A percentile compares a stretch with the other conserved stretches of the same genome.
Conservation (phyloP, 495 filamentous ascomycete genomes). For the Annulohypoxylon nitens region DNA sequence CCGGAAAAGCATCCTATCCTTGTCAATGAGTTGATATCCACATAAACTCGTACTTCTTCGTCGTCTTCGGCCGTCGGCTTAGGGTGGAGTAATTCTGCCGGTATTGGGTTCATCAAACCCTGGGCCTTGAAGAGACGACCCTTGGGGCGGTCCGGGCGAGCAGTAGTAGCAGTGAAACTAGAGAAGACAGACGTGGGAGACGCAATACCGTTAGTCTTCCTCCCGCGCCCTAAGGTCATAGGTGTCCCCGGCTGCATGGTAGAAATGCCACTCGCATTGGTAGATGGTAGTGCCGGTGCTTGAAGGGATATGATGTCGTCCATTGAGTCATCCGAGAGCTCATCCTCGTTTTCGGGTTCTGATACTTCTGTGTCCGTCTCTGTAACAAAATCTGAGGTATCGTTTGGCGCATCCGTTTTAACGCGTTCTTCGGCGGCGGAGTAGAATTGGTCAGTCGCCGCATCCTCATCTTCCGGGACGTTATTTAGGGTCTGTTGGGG, state of each 20-base stretch:
- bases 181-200: conserved; percentile 90
- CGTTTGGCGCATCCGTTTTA: conserved; percentile 56
- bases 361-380: conserved; percentile 72
- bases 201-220: conserved; percentile 73
- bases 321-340: conserved; percentile 79
- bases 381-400: conserved; percentile 60
- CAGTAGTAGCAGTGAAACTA: conserved; percentile 82
- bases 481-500: conserved; percentile 65
- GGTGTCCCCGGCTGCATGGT: conserved; percentile 79
- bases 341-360: conserved; percentile 71
- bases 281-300: conserved; percentile 78
- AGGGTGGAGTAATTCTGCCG: conserved; percentile 85
- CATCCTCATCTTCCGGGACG: conserved; percentile 80
- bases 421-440: conserved; percentile 84
- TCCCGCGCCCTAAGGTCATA: conserved; percentile 68
- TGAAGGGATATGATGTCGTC: conserved; percentile 88
- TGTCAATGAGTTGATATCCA: conserved; percentile 85
- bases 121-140: conserved; percentile 80
- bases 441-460: conserved; percentile 88
- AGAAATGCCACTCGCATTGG: conserved; percentile 75
- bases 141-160: conserved; percentile 71
- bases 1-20: conserved; percentile 95
- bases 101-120: conserved; percentile 76
- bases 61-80: conserved; percentile 82
- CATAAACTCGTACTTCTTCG: conserved; percentile 87